A percentile compares a stretch with the other conserved stretches of the same genome.
Evolutionary conservation across 306 rosid genomes (phyloP).

Genomic region (Vicia sativa): DNA sequence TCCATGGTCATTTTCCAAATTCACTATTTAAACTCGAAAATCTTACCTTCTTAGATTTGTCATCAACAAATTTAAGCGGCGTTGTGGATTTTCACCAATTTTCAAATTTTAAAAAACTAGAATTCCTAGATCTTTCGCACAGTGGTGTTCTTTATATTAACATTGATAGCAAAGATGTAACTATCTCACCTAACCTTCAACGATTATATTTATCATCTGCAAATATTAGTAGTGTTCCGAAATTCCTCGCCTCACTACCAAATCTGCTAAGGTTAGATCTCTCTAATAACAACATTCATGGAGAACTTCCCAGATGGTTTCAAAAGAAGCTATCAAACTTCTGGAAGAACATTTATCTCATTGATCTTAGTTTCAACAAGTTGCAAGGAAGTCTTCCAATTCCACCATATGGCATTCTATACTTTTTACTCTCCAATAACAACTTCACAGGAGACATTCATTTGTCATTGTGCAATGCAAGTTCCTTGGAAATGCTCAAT

Average conservation of each 20-base stretch:
- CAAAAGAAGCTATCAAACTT: conserved; percentile 3
- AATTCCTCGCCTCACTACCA: not conserved
- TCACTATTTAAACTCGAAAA: conserved; percentile 22
- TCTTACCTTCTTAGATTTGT: not conserved
- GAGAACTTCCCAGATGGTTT: conserved; percentile 39
- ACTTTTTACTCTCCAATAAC: not conserved
- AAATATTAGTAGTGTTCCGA: conserved; percentile 17
- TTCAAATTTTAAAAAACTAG: not conserved
- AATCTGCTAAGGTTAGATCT: not conserved
- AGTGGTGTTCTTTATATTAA: not conserved
- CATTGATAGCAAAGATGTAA: not conserved
- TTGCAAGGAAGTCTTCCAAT: conserved; percentile 40
- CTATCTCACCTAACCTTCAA: not conserved
- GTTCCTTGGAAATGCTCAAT: not conserved
- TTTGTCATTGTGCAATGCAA: too few species aligned
- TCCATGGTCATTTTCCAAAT: conserved; percentile 34
- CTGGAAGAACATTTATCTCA: rapidly evolving
- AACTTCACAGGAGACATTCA: too few species aligned
- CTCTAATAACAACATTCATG: conserved; percentile 35
- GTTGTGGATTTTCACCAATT: conserved; percentile 3
- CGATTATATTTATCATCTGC: not conserved
- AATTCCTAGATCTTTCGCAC: not conserved
- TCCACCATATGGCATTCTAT: not conserved
- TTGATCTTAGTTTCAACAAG: conserved; percentile 40
- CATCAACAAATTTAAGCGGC: conserved; percentile 30